phyloP scores from a whole-genome alignment of 2,329 filamentous ascomycete species.

The Diaporthe ampelina region DNA sequence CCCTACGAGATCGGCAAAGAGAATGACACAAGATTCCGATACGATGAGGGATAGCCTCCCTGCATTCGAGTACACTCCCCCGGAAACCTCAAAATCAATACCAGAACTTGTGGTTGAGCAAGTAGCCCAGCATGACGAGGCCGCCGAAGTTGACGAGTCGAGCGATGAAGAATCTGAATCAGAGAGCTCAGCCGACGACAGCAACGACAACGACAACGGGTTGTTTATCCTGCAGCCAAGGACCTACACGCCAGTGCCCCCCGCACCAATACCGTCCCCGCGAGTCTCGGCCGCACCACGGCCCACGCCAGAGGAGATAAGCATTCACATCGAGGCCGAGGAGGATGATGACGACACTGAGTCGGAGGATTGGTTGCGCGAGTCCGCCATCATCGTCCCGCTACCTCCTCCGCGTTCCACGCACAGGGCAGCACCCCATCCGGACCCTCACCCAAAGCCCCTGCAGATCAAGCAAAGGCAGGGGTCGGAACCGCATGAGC shows the following conservation, averaged over 20 bases:
- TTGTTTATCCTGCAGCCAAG: conserved; percentile 69
- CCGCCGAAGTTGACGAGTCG: conserved; percentile 28
- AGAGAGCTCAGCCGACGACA: conserved; percentile 14
- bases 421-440: conserved; percentile 13
- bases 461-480: conserved; percentile 39
- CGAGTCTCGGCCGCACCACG: conserved; percentile 46
- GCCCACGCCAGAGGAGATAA: conserved; percentile 39
- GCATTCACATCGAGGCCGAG: conserved; percentile 41
- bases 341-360: conserved; percentile 34
- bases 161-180: conserved; percentile 33
- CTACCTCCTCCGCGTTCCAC: conserved; percentile 10
- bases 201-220: conserved; percentile 50
- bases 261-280: conserved; percentile 63
- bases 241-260: conserved; percentile 68
- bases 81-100: conserved; percentile 40
- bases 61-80: conserved; percentile 48
- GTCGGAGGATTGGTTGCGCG: conserved; percentile 36
- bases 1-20: conserved; percentile 32
- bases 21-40: conserved; percentile 45
- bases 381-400: conserved; percentile 39
- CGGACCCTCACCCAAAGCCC: conserved; percentile 29
- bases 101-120: conserved; percentile 38
- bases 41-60: conserved; percentile 48
- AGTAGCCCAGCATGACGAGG: conserved; percentile 9
- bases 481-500: conserved; percentile 45